Percentiles rank a stretch among this genome's conserved stretches.
These are phyloP conservation scores for Terfezia claveryi DNA, from an alignment of 495 filamentous ascomycete species.

Conservation along the genomic window DNA sequence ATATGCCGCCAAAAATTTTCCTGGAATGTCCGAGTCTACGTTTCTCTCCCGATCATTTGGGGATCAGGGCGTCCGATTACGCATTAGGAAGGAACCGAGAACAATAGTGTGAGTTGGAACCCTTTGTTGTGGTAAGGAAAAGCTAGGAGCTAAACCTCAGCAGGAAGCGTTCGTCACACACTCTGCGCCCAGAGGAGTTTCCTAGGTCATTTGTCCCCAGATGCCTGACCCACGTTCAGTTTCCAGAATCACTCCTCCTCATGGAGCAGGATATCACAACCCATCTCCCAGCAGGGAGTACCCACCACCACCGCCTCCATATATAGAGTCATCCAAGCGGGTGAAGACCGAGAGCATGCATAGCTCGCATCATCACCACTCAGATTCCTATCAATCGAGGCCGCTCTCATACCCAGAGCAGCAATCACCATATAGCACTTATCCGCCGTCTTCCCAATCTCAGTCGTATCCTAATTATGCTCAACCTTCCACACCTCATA, in stretches of 20 bases:
- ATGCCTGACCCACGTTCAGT: slow-evolving; percentile 10
- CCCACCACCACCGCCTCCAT: slow-evolving; percentile 2
- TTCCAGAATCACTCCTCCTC: not conserved
- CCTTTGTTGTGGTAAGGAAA: not conserved
- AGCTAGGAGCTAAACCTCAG: not conserved
- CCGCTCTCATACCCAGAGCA: slow-evolving; percentile 2
- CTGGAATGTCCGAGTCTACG: slow-evolving; percentile 76
- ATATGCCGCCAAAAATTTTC: slow-evolving; percentile 54
- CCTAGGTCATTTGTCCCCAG: slow-evolving; percentile 9
- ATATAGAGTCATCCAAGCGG: slow-evolving; percentile 12
- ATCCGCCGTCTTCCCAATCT: slow-evolving; percentile 14
- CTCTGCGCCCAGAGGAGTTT: slow-evolving; percentile 17
- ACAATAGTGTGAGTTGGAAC: slow-evolving; percentile 25
- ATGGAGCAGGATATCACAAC: slow-evolving; percentile 1
- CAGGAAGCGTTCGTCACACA: slow-evolving; percentile 17
- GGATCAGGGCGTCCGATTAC: slow-evolving; percentile 78
- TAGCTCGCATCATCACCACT: slow-evolving; percentile 10
- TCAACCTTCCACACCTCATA: not conserved
- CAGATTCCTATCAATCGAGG: not conserved
- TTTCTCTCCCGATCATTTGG: slow-evolving; percentile 80
- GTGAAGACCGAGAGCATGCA: slow-evolving; percentile 13
- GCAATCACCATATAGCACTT: slow-evolving; percentile 11
- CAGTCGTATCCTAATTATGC: slow-evolving; percentile 1
- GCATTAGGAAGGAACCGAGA: slow-evolving; percentile 68
- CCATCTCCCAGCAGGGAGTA: slow-evolving; percentile 5